Evolutionary conservation across 257 asterid genomes (phyloP).

Genomic region (Salvia splendens): DNA sequence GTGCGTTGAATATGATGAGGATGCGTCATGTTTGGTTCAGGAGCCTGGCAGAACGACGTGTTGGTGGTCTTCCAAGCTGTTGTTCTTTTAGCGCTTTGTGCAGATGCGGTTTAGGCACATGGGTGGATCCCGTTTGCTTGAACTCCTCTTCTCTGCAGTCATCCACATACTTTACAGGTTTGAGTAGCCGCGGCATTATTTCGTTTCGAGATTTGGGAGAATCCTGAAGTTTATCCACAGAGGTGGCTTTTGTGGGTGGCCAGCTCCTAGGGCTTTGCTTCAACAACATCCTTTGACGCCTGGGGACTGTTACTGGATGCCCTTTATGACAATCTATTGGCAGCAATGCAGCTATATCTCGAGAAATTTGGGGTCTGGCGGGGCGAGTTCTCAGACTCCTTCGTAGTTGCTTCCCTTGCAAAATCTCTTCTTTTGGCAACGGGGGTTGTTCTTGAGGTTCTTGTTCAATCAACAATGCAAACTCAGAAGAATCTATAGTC

Average conservation of each 20-base stretch:
- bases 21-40: neutral
- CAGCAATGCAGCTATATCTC: constrained; percentile 7
- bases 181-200: constrained; percentile 2
- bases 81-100: constrained; percentile 12
- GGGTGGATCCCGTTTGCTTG: neutral
- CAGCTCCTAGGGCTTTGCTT: neutral
- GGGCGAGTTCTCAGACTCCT: constrained; percentile 20
- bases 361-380: neutral
- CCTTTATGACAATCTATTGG: neutral
- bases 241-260: neutral
- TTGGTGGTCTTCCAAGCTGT: constrained; percentile 30
- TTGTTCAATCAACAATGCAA: neutral
- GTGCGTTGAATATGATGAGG: neutral
- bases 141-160: constrained; percentile 2
- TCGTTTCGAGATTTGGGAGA: constrained; percentile 5
- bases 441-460: neutral
- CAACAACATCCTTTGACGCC: neutral
- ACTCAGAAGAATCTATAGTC: neutral
- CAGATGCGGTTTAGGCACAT: constrained; percentile 2
- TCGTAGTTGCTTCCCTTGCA: constrained; percentile 19
- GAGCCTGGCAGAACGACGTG: constrained; percentile 12
- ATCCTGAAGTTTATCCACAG: constrained; percentile 21
- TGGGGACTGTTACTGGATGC: neutral
- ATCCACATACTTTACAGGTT: constrained; percentile 18
- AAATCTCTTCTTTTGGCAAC: neutral